Conservation (phyloP, 2,329 filamentous ascomycete species). For the Nigrospora oryzae region DNA sequence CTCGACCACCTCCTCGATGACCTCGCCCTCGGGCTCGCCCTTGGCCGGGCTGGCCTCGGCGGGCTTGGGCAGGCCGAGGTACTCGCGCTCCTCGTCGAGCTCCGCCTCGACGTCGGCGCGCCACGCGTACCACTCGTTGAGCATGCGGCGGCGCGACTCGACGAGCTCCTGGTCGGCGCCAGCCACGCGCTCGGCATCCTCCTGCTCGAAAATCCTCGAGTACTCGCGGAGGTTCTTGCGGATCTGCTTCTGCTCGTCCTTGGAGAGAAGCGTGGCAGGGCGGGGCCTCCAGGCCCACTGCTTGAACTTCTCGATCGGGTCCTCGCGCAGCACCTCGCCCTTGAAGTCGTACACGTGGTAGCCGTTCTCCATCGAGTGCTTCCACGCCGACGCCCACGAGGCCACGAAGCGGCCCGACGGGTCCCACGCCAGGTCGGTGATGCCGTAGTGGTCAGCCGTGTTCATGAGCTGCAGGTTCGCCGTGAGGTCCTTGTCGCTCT, state of each 20-base stretch:
- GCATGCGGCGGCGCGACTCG: constrained; percentile 70
- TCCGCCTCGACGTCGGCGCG: constrained; percentile 65
- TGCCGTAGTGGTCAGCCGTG: constrained; percentile 88
- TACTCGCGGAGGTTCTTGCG: constrained; percentile 98
- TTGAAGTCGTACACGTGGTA: constrained; percentile 98
- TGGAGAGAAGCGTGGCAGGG: constrained; percentile 80
- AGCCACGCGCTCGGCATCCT: constrained; percentile 87
- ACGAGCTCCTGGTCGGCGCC: constrained; percentile 92
- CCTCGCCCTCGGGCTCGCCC: constrained; percentile 58
- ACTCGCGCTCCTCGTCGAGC: constrained; percentile 61
- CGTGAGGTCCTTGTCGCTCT: constrained; percentile 86
- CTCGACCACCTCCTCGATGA: constrained; percentile 84
- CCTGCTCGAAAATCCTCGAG: constrained; percentile 87
- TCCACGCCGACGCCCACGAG: constrained; percentile 90
- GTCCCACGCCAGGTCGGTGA: constrained; percentile 98
- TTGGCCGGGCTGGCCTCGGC: constrained; percentile 52
- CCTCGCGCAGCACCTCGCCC: constrained; percentile 80
- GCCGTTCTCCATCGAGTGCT: constrained; percentile 97
- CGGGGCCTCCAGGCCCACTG: constrained; percentile 93
- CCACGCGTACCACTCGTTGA: constrained; percentile 88
- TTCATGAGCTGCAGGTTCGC: constrained; percentile 95
- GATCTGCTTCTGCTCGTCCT: constrained; percentile 95
- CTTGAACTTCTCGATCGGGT: constrained; percentile 94
- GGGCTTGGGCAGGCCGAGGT: constrained; percentile 57
- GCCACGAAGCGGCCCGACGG: constrained; percentile 91